Evolutionary conservation across 805 yeast species (phyloP).

Genomic region (Candida wancherniae): DNA sequence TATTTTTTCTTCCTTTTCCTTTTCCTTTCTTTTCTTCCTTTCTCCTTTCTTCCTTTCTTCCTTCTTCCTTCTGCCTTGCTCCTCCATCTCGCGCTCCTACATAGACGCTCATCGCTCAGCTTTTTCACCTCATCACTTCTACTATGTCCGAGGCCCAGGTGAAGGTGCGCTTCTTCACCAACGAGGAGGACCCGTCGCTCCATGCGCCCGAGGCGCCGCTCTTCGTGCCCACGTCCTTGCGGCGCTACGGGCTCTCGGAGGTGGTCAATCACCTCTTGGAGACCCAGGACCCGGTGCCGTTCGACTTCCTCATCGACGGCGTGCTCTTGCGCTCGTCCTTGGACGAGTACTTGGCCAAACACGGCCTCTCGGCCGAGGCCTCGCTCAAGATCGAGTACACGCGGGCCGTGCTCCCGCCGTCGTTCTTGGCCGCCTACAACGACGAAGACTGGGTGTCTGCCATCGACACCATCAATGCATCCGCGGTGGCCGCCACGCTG

Average conservation of each 20-base stretch:
- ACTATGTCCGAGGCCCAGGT: constrained; percentile 50
- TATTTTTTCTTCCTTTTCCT: neutral
- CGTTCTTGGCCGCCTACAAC: constrained; percentile 77
- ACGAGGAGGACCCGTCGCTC: constrained; percentile 71
- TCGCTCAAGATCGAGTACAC: constrained; percentile 82
- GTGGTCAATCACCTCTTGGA: constrained; percentile 84
- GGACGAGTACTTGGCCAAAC: constrained; percentile 67
- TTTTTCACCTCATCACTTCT: neutral
- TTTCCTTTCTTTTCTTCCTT: neutral
- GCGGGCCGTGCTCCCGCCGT: constrained; percentile 91
- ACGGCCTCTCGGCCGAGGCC: constrained; percentile 81
- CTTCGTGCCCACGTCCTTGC: constrained; percentile 79
- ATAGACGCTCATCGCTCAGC: constrained; percentile 7
- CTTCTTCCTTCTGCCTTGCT: neutral
- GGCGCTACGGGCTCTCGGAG: constrained; percentile 90
- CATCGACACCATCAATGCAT: constrained; percentile 47
- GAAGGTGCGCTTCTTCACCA: constrained; percentile 77
- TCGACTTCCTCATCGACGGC: constrained; percentile 89
- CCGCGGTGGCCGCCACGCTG: constrained; percentile 18
- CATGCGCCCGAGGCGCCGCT: constrained; percentile 76
- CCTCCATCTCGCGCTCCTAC: neutral
- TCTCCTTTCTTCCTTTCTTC: neutral
- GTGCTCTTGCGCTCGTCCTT: constrained; percentile 72
- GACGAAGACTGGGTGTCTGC: constrained; percentile 97
- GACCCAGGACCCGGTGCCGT: constrained; percentile 67